Evolutionary conservation across 2,329 filamentous ascomycete species (phyloP), one percentile per base, ranked within the genome.

Genomic region (Stylonectria norvegica): DNA sequence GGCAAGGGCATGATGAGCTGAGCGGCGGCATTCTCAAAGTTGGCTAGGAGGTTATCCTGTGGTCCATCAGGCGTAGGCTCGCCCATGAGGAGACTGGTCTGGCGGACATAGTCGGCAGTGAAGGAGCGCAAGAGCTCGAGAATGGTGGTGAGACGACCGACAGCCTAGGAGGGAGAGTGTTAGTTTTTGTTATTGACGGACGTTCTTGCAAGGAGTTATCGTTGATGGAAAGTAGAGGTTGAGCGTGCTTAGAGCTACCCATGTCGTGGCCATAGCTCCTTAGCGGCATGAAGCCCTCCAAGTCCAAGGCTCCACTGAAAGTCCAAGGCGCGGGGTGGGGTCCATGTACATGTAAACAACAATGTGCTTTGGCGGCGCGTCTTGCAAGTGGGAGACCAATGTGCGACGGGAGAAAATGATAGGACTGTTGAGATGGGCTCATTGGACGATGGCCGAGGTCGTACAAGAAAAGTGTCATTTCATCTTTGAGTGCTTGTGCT

Each of bases 31-130:
- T 65, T 70, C 43, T 81, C 76, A 40, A 80, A 71, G 42, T 75
- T 73, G 37, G 75, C 67, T 20, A 77, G 63, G 25, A 68, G 53
- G 36, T 68, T 64, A 23, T 69, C 68, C 20, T 64, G 63, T 30
- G 61, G 63, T 50, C 69, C 68, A 48, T 78, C 75, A 54, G 67
- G 68, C 35, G 71, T 73, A 56, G 68, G 75, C 69, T 77, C 81
- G 52, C 83, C 83, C 18, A 95, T 78, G 34, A 95, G 79, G 6
- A 88, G 82, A 64, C 90, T 89, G 55, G 86, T 89, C 72, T 95
- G 89, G 61, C 88, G 85, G 59, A 94, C 79, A 68, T 95, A 95
- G 55, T 90, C 87, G 57, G 81, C 78, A 50, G 86, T 84, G 56
- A 95, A 83, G 43, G 83, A 83, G 59, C 86, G 83, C 61, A 95